phyloP scores from a whole-genome alignment of 495 filamentous ascomycete species.

The Chaetomidium leptoderma region DNA sequence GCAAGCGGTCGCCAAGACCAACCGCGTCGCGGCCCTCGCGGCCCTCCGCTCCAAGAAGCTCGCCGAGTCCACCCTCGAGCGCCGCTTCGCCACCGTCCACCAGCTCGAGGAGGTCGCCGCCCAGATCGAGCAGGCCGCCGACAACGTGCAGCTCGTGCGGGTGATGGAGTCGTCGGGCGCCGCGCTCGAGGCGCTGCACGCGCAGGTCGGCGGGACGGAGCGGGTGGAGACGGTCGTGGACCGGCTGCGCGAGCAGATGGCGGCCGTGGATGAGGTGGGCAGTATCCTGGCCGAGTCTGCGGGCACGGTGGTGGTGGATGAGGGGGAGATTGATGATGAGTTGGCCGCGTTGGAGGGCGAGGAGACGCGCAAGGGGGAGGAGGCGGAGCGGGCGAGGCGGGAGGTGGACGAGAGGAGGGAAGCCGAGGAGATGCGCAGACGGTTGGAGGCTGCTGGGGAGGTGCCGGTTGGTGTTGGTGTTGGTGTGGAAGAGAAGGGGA shows the following conservation, averaged over 20 bases:
- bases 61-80: constrained; percentile 63
- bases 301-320: constrained; percentile 57
- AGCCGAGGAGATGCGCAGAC: constrained; percentile 30
- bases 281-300: constrained; percentile 62
- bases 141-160: constrained; percentile 72
- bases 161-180: constrained; percentile 74
- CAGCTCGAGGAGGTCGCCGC: constrained; percentile 78
- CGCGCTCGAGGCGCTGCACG: constrained; percentile 68
- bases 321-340: constrained; percentile 84
- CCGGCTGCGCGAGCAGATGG: constrained; percentile 72
- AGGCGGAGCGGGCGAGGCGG: constrained; percentile 20
- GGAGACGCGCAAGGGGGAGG: constrained; percentile 44
- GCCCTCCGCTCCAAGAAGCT: constrained; percentile 80
- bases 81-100: constrained; percentile 63
- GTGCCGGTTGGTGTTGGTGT: constrained; percentile 24
- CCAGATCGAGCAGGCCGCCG: constrained; percentile 78
- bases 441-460: constrained; percentile 40
- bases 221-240: constrained; percentile 72
- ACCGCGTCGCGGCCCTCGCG: constrained; percentile 66
- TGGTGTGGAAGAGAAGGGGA: constrained; percentile 22
- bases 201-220: constrained; percentile 70
- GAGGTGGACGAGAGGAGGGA: constrained; percentile 30
- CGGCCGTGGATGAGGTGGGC: constrained; percentile 75
- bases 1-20: constrained; percentile 62
- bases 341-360: constrained; percentile 69